Percentiles rank a stretch among this genome's conserved stretches.
Evolutionary conservation across 2,329 filamentous ascomycete genomes (phyloP).

Genomic region (Fusarium sp.): DNA sequence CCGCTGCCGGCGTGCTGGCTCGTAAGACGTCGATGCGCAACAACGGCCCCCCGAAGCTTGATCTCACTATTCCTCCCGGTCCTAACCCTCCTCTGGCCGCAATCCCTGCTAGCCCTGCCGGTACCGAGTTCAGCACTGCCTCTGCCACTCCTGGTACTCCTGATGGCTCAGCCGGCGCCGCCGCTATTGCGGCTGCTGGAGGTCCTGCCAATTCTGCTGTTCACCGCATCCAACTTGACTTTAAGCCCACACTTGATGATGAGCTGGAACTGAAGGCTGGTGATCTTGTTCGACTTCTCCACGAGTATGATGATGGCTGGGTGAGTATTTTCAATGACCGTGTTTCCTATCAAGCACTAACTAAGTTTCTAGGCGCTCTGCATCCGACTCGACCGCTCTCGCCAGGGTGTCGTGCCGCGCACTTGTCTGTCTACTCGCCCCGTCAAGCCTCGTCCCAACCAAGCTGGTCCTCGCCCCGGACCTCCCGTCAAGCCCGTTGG

Average conservation of each 20-base stretch:
- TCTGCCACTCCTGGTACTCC: constrained; percentile 63
- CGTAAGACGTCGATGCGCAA: constrained; percentile 70
- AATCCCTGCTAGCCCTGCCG: constrained; percentile 69
- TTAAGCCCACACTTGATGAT: constrained; percentile 91
- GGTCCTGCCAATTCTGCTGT: constrained; percentile 74
- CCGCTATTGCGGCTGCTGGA: constrained; percentile 72
- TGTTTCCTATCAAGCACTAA: constrained; percentile 43
- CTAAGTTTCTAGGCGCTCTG: constrained; percentile 78
- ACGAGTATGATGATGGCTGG: constrained; percentile 99
- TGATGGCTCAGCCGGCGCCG: constrained; percentile 62
- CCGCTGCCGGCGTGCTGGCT: constrained; percentile 54
- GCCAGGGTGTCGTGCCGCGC: constrained; percentile 92
- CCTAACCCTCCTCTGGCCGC: constrained; percentile 49
- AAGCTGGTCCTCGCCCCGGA: constrained; percentile 61
- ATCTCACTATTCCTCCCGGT: constrained; percentile 61
- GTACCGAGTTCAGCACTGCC: constrained; percentile 72
- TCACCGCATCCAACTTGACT: constrained; percentile 94
- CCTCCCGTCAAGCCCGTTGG: constrained; percentile 62
- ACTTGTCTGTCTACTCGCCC: constrained; percentile 94
- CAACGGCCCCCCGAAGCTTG: constrained; percentile 62
- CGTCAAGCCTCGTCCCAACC: constrained; percentile 81
- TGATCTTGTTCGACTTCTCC: constrained; percentile 87
- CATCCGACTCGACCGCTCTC: constrained; percentile 87
- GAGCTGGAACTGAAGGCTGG: constrained; percentile 86
- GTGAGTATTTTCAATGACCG: constrained; percentile 64